Conservation (phyloP, 257 asterid species). For the Gynochthodes officinalis region DNA sequence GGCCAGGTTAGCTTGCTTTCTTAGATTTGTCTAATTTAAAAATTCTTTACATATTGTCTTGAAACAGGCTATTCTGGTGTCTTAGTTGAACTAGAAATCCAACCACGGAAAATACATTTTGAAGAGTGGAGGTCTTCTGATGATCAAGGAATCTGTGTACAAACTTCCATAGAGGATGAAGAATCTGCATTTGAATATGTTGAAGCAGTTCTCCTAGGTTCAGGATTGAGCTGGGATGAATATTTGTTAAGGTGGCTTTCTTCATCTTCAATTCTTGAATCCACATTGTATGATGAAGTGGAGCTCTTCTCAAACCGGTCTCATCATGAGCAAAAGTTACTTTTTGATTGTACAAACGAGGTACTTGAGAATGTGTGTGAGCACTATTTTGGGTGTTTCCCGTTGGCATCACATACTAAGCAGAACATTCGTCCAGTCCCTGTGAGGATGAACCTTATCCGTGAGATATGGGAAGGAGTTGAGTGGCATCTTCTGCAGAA, state of each 20-base stretch:
- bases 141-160: conserved; percentile 50
- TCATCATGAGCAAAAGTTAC: conserved; percentile 67
- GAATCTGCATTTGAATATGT: conserved; percentile 99
- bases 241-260: conserved; percentile 75
- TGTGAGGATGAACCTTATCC: conserved; percentile 72
- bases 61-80: conserved; percentile 20
- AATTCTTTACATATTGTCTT: conserved; percentile 15
- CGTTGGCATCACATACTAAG: conserved; percentile 31
- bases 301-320: conserved; percentile 79
- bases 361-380: conserved; percentile 63
- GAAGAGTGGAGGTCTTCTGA: conserved; percentile 46
- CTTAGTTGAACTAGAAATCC: conserved; percentile 58
- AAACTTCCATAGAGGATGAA: conserved; percentile 63
- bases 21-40: conserved; percentile 8
- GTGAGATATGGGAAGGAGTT: conserved; percentile 71
- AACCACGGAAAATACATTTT: conserved; percentile 68
- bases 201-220: conserved; percentile 95
- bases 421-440: conserved; percentile 46
- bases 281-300: conserved; percentile 77
- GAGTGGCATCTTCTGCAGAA: conserved; percentile 49
- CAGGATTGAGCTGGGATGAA: conserved; percentile 93
- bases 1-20: conserved; percentile 50
- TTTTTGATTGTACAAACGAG: conserved; percentile 76
- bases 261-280: conserved; percentile 59
- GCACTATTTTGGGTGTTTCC: conserved; percentile 49